Conservation (phyloP, 768 basidiomycete genomes). For the Leccinellum luteum region DNA sequence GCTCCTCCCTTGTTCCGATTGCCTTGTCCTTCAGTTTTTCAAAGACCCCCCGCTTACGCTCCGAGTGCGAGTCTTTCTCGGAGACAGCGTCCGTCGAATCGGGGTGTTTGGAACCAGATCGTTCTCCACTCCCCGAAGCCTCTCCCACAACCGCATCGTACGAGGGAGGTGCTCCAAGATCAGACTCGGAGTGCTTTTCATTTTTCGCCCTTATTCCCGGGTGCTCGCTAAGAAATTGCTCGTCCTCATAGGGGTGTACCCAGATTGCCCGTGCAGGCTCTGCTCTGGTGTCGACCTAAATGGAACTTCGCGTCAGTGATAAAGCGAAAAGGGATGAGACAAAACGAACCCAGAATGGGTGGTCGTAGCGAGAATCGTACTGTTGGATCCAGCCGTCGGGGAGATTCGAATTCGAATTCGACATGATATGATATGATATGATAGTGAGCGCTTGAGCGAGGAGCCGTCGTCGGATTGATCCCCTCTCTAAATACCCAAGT, state of each 20-base stretch:
- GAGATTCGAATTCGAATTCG: constrained; percentile 35
- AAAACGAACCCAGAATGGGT: constrained; percentile 48
- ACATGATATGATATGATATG: constrained; percentile 13
- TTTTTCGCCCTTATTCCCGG: constrained; percentile 45
- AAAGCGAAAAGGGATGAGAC: not conserved
- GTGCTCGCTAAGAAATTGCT: constrained; percentile 55
- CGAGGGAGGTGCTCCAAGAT: constrained; percentile 24
- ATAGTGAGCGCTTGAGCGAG: not conserved
- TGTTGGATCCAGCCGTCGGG: constrained; percentile 59
- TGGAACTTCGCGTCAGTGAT: not conserved
- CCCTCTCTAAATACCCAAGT: not conserved
- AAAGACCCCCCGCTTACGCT: constrained; percentile 52
- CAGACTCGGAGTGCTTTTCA: constrained; percentile 1
- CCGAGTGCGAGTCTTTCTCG: constrained; percentile 2
- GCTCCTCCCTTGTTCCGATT: constrained; percentile 62
- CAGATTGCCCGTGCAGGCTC: constrained; percentile 66
- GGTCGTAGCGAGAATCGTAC: constrained; percentile 40
- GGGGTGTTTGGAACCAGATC: not conserved
- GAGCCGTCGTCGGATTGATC: not conserved
- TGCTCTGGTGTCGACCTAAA: constrained; percentile 61
- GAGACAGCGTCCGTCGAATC: not conserved
- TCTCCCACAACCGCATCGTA: constrained; percentile 28
- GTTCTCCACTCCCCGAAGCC: constrained; percentile 23
- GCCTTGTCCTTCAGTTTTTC: constrained; percentile 62
- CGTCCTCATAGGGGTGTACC: constrained; percentile 72